A percentile compares a stretch with the other conserved stretches of the same genome.
phyloP scores from a whole-genome alignment of 129 eudicot genomes.

The Arctium minus region DNA sequence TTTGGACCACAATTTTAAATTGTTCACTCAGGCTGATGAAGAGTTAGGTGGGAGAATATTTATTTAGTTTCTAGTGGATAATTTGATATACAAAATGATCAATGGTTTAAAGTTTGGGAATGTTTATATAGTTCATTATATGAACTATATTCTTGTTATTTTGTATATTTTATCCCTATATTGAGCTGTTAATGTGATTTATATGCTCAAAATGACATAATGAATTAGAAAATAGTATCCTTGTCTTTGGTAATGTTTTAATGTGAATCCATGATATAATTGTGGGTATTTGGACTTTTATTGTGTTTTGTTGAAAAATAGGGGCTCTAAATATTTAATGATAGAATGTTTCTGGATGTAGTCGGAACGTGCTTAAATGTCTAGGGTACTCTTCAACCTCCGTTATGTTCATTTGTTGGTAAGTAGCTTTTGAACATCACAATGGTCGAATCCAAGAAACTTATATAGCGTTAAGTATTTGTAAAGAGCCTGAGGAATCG shows the following conservation, averaged over 20 bases:
- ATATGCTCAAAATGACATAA: not conserved
- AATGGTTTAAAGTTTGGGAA: not conserved
- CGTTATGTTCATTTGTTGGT: too few relatives aligned
- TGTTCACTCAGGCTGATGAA: not conserved
- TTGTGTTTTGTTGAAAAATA: not conserved
- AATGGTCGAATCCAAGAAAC: too few relatives aligned
- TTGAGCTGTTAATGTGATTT: not conserved
- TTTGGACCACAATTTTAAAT: not conserved
- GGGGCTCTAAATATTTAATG: not conserved
- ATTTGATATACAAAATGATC: not conserved
- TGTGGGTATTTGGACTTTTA: not conserved
- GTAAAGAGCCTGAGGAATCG: too few relatives aligned
- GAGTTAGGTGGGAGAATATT: not conserved
- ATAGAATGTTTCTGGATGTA: not conserved
- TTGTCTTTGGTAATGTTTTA: not conserved
- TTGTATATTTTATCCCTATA: too few relatives aligned
- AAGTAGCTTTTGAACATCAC: not conserved
- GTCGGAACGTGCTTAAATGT: not conserved
- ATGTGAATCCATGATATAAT: not conserved
- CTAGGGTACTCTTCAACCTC: not conserved
- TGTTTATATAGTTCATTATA: not conserved
- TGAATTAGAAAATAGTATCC: not conserved
- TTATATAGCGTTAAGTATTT: too few relatives aligned
- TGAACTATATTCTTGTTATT: too few relatives aligned
- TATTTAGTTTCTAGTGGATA: not conserved